Base-by-base conservation (phyloP, 1,284 basidiomycete species). In the Apiotrichum sp. region DNA sequence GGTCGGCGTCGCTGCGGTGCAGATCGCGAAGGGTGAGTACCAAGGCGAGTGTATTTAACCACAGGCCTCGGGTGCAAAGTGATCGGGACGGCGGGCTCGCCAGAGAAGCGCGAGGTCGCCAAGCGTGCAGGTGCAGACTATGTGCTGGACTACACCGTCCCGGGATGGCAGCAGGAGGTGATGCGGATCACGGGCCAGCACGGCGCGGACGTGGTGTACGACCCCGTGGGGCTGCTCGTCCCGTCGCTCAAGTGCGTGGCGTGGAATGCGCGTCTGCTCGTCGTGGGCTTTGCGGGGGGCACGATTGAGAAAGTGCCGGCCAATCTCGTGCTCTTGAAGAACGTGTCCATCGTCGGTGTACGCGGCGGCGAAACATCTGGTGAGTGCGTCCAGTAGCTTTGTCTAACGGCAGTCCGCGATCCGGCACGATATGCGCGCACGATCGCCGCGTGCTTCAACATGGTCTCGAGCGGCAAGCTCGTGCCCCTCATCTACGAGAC, bases 221-320 rank as follows among this genome's bases (percentile, higher is more conserved):
- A 96, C 69, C 91, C 92, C 3, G 90, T 96, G 36, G 91, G 75
- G 14, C 55, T 67, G 63, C 62, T 70, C 49, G 63, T 70, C n/a
- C 61, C 64, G 6, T 63, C 67, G 33, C 71, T 96, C 58, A 95
- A 95, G 73, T 93, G 90, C 71, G 91, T 95, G 56, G 89, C 88
- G 1, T 97, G 92, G 86, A 95, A 95, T 73, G 91, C 92, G 2
- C 83, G 95, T 10, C 85, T 89, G 4, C 70, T 98, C 22, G 88
- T 98, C 31, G 86, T 98, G 52, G 95, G 95, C 13, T 93, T 96
- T 75, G 91, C 89, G 6, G 86, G 84, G 9, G 90, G 93, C 9
- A 75, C 78, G 9, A 96, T 98, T 61, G 93, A 98, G 72, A 92
- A 92, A 77, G 79, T 93, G 14, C 88, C 92, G 0, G 83, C 91